These are phyloP conservation scores for Aegilops bicornis DNA, from an alignment of 176 grass and related monocot genomes.

Conservation along the genomic window DNA sequence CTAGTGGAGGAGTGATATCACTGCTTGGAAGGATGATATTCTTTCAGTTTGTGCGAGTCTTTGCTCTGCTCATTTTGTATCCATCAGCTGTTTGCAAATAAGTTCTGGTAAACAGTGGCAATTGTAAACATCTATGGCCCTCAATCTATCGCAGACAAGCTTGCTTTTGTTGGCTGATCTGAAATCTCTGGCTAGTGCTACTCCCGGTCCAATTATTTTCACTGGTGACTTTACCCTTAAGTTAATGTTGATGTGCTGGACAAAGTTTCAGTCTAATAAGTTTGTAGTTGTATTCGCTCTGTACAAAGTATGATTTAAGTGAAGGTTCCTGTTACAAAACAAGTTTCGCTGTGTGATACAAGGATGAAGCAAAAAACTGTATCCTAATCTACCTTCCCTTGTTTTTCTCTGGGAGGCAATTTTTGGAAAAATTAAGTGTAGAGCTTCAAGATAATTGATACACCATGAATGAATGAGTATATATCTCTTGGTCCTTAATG, in stretches of 20 bases:
- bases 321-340: conserved; percentile 1
- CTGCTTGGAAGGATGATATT: too few species aligned
- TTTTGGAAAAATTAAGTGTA: background rate
- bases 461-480: background rate
- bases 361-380: conserved; percentile 11
- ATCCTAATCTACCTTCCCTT: background rate
- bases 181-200: too few species aligned
- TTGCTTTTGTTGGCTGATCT: too few species aligned
- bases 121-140: too few species aligned
- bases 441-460: conserved; percentile 17
- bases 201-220: too few species aligned
- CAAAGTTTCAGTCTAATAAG: background rate
- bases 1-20: too few species aligned
- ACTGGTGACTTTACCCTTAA: background rate
- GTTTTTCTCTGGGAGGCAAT: background rate
- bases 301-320: background rate
- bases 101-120: too few species aligned
- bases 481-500: background rate
- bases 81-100: too few species aligned
- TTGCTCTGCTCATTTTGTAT: too few species aligned
- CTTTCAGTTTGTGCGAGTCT: too few species aligned
- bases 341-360: background rate
- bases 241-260: conserved; percentile 26
- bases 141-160: too few species aligned
- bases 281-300: conserved; percentile 11